Conservation (phyloP, 305 asterid genomes). For the Rubia tinctorum region DNA sequence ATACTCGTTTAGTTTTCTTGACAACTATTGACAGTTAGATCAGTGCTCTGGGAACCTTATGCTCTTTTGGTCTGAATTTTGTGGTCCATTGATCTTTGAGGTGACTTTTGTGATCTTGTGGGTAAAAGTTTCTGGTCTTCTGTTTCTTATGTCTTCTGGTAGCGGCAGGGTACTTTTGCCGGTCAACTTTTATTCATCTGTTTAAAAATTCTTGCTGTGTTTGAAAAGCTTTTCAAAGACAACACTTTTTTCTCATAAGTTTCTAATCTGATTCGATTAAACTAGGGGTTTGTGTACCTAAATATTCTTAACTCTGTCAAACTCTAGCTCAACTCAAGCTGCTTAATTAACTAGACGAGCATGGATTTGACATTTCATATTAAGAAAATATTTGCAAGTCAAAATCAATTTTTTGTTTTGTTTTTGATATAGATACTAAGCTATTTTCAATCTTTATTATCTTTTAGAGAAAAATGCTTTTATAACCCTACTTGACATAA, state of each 20-base stretch:
- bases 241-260: background rate
- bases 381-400: no score
- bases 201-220: background rate
- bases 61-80: background rate
- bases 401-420: no score
- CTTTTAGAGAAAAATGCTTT: no score
- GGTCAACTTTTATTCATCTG: background rate
- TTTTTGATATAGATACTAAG: no score
- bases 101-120: background rate
- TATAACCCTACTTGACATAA: no score
- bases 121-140: background rate
- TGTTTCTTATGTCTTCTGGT: background rate
- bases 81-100: background rate
- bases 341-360: no score
- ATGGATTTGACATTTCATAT: background rate
- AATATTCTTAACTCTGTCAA: no score
- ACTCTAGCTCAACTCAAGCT: background rate
- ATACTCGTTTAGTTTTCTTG: constrained; percentile 5
- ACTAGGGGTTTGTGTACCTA: background rate
- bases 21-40: constrained; percentile 15
- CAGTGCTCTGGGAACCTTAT: background rate
- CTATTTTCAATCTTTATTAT: no score
- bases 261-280: background rate
- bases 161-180: background rate
- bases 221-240: background rate